Evolutionary conservation across 805 yeast species (phyloP).

Genomic region (Maudiozyma serrabonitensis): DNA sequence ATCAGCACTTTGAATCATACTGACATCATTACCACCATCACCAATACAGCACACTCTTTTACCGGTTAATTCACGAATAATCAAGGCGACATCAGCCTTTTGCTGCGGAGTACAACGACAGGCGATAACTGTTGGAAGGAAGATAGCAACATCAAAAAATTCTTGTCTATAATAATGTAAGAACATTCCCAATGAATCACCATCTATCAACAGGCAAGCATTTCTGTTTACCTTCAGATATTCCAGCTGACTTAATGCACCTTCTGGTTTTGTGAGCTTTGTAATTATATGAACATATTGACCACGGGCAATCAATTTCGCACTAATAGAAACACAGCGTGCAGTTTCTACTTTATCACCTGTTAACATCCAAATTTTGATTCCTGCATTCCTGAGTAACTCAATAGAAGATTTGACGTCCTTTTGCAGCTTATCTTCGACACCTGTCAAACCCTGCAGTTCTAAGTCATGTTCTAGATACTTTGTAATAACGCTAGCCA

Average conservation of each 20-base stretch:
- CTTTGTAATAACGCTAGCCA: conserved; percentile 58
- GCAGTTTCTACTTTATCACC: conserved; percentile 99
- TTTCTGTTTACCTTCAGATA: conserved; percentile 48
- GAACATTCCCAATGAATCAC: conserved; percentile 73
- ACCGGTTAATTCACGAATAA: conserved; percentile 70
- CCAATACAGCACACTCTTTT: conserved; percentile 96
- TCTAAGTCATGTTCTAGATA: conserved; percentile 78
- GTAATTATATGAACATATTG: conserved; percentile 86
- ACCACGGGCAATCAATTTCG: conserved; percentile 85
- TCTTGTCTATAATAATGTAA: conserved; percentile 55
- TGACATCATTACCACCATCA: conserved; percentile 98
- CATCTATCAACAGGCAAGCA: conserved; percentile 78
- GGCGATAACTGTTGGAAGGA: conserved; percentile 90
- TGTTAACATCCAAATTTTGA: conserved; percentile 97
- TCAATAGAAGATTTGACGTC: conserved; percentile 91
- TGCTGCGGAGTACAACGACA: conserved; percentile 99
- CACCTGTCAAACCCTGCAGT: conserved; percentile 88
- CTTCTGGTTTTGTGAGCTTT: conserved; percentile 44
- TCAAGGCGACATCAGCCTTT: conserved; percentile 85
- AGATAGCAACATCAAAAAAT: conserved; percentile 68
- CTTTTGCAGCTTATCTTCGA: conserved; percentile 86
- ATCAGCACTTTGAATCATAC: conserved; percentile 98
- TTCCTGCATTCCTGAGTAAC: conserved; percentile 87
- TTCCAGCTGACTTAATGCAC: conserved; percentile 70
- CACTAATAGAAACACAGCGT: conserved; percentile 92